Evolutionary conservation across 1,139 yeast species (phyloP).

Genomic region (Pichia sp.): DNA sequence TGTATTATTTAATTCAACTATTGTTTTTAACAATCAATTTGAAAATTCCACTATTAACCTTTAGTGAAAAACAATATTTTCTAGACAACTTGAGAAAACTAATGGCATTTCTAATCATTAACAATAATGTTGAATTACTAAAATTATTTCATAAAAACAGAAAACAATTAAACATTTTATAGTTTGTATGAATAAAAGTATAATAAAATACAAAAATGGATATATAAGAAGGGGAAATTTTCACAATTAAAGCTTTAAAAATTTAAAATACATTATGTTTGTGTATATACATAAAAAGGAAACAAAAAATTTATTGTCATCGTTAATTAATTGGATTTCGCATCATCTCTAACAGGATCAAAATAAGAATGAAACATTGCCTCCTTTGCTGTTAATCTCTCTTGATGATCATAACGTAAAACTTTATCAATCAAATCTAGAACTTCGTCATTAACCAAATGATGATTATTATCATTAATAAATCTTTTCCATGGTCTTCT

Average conservation of each 20-base stretch:
- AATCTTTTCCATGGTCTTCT: slow-evolving; percentile 65
- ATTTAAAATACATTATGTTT: neutral
- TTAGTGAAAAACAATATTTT: neutral
- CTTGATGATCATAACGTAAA: slow-evolving; percentile 66
- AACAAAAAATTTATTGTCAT: neutral
- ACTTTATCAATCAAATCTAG: slow-evolving; percentile 61
- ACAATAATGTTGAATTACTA: slow-evolving; percentile 5
- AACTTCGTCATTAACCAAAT: slow-evolving; percentile 54
- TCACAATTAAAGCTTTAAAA: neutral
- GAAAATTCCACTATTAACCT: neutral
- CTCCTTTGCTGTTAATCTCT: slow-evolving; percentile 68
- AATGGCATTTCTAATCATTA: slow-evolving; percentile 14
- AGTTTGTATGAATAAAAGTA: too few relatives aligned
- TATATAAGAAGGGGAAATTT: neutral
- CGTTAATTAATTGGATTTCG: neutral
- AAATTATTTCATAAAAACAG: slow-evolving; percentile 3
- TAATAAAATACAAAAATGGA: neutral
- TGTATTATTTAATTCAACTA: slow-evolving; percentile 11
- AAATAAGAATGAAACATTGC: slow-evolving; percentile 63
- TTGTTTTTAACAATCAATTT: slow-evolving; percentile 4
- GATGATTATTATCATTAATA: slow-evolving; percentile 37
- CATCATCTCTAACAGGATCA: slow-evolving; percentile 24
- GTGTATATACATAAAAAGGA: neutral
- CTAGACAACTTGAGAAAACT: slow-evolving; percentile 5
- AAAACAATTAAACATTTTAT: neutral